phyloP scores from a whole-genome alignment of 1,284 basidiomycete species.

The Meripilus lineatus region DNA sequence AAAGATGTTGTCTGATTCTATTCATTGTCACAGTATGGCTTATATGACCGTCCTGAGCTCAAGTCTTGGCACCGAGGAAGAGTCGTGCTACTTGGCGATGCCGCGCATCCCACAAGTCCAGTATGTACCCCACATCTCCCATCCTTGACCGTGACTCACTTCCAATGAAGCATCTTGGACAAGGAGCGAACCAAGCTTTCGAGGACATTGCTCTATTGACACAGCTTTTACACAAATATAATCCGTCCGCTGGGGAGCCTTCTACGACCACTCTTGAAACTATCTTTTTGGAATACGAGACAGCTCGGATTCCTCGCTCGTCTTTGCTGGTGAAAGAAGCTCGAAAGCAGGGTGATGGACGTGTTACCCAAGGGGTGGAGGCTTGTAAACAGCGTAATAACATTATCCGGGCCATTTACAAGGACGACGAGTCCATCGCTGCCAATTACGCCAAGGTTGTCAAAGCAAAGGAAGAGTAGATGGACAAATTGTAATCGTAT shows the following conservation, averaged over 20 bases:
- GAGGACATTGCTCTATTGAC: slow-evolving; percentile 40
- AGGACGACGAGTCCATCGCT: slow-evolving; percentile 14
- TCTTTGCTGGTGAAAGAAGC: slow-evolving; percentile 33
- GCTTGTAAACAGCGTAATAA: slow-evolving; percentile 30
- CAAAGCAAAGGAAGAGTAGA: background rate
- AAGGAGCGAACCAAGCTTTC: slow-evolving; percentile 45
- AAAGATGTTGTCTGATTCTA: background rate
- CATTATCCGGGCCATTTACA: slow-evolving; percentile 17
- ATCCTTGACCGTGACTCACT: slow-evolving; percentile 6
- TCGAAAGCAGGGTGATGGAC: slow-evolving; percentile 31
- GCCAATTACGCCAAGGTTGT: slow-evolving; percentile 6
- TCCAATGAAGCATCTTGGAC: slow-evolving; percentile 37
- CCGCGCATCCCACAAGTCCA: slow-evolving; percentile 32
- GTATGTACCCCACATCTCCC: slow-evolving; percentile 15
- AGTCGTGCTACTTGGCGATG: slow-evolving; percentile 30
- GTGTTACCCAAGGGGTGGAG: slow-evolving; percentile 32
- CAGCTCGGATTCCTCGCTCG: slow-evolving; percentile 29
- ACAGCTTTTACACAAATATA: slow-evolving; percentile 30
- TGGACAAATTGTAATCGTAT: no score
- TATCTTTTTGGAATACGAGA: slow-evolving; percentile 30
- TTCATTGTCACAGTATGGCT: slow-evolving; percentile 31
- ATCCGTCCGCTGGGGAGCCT: slow-evolving; percentile 24
- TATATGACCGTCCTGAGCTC: slow-evolving; percentile 43
- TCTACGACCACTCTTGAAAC: slow-evolving; percentile 26
- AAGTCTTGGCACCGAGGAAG: slow-evolving; percentile 36